Evolutionary conservation across 257 asterid genomes (phyloP), one percentile per base, ranked within the genome.

Genomic region (Craterostigma plantagineum): DNA sequence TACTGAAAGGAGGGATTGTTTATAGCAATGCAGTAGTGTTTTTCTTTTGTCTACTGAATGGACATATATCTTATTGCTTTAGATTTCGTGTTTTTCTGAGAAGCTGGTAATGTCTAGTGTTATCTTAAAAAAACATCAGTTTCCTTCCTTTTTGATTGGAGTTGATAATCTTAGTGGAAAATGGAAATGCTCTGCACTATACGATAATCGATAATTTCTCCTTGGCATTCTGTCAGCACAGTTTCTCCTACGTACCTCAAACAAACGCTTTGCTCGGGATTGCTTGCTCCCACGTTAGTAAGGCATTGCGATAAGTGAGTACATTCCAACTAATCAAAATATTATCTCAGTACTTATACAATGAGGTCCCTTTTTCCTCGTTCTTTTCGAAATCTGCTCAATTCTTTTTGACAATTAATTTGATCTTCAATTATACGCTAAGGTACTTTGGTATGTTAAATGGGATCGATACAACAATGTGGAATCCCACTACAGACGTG

Each of bases 261-360:
- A 64, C 91, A 83, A 66, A 83, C 95, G 55, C 93, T 83, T 48
- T 69, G 79, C 60, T 76, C 93, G 14, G 95, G 95, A 61, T 83
- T 93, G 93, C 95, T 83, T 51, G 66, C 91, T 46, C 66, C 72
- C 57, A 77, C 75, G 8, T 71, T 83, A 64, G 64, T 79, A 60
- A 59, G 72, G 60, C 67, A 73, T 75, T 75, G 64, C 57, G 75
- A 76, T 45, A 83, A 76, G 95, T 79, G 63, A 73, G 79, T 46
- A 37, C 49, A 46, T 46, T 43, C 48, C 11, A 33, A 44, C 43
- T n/a, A n/a, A n/a, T n/a, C n/a, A n/a, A n/a, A n/a, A n/a, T n/a
- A n/a, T n/a, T n/a, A n/a, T n/a, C n/a, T n/a, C n/a, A n/a, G n/a
- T n/a, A n/a, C n/a, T n/a, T n/a, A n/a, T n/a, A n/a, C n/a, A 50